Base-by-base conservation (phyloP, 75 land plant species). In the Pseudotsuga menziesii region DNA sequence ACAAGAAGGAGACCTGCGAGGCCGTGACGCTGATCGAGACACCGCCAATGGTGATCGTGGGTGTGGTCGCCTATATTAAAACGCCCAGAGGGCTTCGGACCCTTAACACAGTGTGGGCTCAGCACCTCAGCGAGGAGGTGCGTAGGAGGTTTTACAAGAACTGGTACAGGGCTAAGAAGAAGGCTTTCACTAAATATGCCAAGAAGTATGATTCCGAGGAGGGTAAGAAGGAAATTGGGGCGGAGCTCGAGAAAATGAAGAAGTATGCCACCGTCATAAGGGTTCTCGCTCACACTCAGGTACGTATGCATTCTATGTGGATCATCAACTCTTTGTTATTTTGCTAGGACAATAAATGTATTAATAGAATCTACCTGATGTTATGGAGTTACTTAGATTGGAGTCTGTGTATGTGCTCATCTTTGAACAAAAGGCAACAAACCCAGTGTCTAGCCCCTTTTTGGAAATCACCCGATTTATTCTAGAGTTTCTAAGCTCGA, bases 121-220 rank as follows among this genome's bases (percentile, higher is more conserved):
- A 88, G 79, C 90, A 88, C 58, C 55, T 88, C 32, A 85, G 85
- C 66, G 90, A 88, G 57, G 90, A 88, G 57, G 67, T 88, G 22
- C 78, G 78, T 62, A 66, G 89, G 26, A 64, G 89, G 39, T 88
- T 88, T 82, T 88, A 88, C 76, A 88, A 82, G 81, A 88, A 83
- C 72, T 88, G 87, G 88, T 85, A 82, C 61, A 82, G 73, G 80
- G 79, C 88, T 22, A 88, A 85, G 85, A 88, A 88, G 85, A 88
- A 88, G 81, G 89, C 89, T 3, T 88, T 88, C 39, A 78, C 78
- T 23, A 82, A 88, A 78, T 88, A 94, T 67, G 72, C 89, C 12
- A 88, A 92, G 91, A 86, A 88, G 61, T 88, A 74, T 77, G 94
- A 89, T 29, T 73, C 75, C 76, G 96, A 91, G 17, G 94, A 88